Base-by-base conservation (phyloP, 2,329 filamentous ascomycete genomes). In the Cladophialophora yegresii region DNA sequence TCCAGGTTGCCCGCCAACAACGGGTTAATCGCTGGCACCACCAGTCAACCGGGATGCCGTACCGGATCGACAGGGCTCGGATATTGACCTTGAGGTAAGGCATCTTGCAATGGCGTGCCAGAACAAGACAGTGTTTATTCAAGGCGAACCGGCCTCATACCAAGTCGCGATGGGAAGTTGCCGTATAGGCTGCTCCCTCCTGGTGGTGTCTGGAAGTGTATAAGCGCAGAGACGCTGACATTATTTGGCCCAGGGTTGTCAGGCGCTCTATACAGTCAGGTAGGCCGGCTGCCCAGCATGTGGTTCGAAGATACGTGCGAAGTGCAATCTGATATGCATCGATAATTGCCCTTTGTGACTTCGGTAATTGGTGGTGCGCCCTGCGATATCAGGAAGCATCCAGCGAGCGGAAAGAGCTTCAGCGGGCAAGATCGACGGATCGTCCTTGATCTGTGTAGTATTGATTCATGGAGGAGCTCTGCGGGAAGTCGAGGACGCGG, bases 61-160 rank as follows among this genome's bases (percentile, higher is more conserved):
- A 10, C 32, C 1, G 16, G 36, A 49, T 26, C 47, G 54, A 30
- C 13, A 12, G 12, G 6, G 9, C 13, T 16, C 20, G 56, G 28
- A 50, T n/a, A 33, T 16, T 26, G 43, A 4, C 20, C 22, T 32
- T 12, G 55, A 13, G 22, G 12, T 30, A 16, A n/a, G 9, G 56
- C 16, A 26, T 50, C 13, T 36, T 20, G 23, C 4, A 9, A 23
- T 4, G 6, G 20, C 28, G 51, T 51, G 45, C 28, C 56, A 23
- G 20, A 51, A 51, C 10, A 51, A 28, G 56, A 23, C 51, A 59
- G 33, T 22, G 56, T 59, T 51, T 45, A 23, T 33, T 10, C 43
- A 51, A 50, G 36, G 33, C n/a, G 45, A 13, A 47, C 58, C 4
- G 6, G 40, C 40, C 40, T 4, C 13, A 30, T 20, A 12, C 13